A percentile compares a stretch with the other conserved stretches of the same genome.
These are phyloP conservation scores for Capniomyces stellatus DNA, from an alignment of 371 early-diverging fungal species.

Conservation along the genomic window DNA sequence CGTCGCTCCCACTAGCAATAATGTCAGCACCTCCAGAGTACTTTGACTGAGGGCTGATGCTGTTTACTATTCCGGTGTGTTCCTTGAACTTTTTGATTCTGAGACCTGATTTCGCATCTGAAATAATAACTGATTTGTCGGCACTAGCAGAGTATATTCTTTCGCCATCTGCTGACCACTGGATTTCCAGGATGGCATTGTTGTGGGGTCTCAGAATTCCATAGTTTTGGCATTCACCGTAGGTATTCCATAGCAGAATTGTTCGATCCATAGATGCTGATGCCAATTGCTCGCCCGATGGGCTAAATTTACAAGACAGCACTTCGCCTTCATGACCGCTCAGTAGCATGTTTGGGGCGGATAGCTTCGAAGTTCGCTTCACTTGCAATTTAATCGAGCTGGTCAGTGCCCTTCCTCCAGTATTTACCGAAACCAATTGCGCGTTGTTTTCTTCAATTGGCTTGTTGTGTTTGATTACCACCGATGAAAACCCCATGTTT, in stretches of 20 bases:
- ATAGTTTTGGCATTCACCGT: constrained; percentile 76
- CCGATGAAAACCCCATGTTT: no score
- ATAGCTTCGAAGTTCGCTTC: constrained; percentile 66
- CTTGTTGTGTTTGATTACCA: no score
- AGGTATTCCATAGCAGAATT: constrained; percentile 84
- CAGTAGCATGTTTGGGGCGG: constrained; percentile 75
- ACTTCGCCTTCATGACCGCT: constrained; percentile 73
- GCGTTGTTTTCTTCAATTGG: no score
- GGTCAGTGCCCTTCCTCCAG: neutral
- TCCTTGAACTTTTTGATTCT: constrained; percentile 53
- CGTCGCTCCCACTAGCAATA: constrained; percentile 60
- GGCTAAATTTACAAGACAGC: constrained; percentile 66
- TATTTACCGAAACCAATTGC: neutral
- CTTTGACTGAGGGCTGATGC: constrained; percentile 36
- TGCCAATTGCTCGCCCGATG: constrained; percentile 64
- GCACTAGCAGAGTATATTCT: constrained; percentile 55
- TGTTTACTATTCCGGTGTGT: constrained; percentile 59
- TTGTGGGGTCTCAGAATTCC: constrained; percentile 68
- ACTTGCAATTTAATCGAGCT: neutral
- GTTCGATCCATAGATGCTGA: constrained; percentile 65
- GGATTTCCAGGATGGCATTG: constrained; percentile 67
- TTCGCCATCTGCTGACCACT: constrained; percentile 71
- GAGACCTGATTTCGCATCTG: constrained; percentile 58
- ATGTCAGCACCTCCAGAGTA: constrained; percentile 37
- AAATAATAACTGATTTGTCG: constrained; percentile 52